Conservation (phyloP, 2,329 filamentous ascomycete species). For the Colletotrichum chrysophilum region DNA sequence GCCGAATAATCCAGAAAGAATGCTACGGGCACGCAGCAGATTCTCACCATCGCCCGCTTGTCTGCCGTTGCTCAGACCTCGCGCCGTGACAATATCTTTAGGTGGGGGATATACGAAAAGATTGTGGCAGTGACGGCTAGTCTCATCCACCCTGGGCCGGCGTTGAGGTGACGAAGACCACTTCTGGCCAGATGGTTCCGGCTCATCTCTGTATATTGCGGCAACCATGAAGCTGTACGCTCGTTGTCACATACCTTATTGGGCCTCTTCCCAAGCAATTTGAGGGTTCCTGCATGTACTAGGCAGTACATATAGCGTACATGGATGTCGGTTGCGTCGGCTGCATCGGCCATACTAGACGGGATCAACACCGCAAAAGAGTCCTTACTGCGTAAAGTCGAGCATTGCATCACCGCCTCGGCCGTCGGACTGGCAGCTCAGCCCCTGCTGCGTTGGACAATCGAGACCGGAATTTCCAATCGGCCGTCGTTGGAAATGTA, state of each 20-base stretch:
- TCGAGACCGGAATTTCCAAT: not conserved
- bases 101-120: not conserved
- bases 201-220: not conserved
- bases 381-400: not conserved
- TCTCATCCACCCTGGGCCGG: not conserved
- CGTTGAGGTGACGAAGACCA: not conserved
- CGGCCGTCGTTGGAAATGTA: not conserved
- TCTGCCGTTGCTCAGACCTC: not conserved
- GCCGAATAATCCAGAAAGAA: not conserved
- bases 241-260: not conserved
- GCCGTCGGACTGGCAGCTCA: not conserved
- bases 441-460: not conserved
- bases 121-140: slow-evolving; percentile 8
- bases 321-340: not conserved
- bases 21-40: not conserved
- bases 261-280: not conserved
- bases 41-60: not conserved
- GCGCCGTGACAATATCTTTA: not conserved
- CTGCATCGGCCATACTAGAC: not conserved
- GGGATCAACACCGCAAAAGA: not conserved
- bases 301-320: not conserved
- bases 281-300: not conserved
- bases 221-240: not conserved
- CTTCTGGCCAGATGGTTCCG: not conserved
- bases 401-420: not conserved